These are phyloP conservation scores for Moesziomyces globuligerus DNA, from an alignment of 1,284 basidiomycete species.

Conservation along the genomic window DNA sequence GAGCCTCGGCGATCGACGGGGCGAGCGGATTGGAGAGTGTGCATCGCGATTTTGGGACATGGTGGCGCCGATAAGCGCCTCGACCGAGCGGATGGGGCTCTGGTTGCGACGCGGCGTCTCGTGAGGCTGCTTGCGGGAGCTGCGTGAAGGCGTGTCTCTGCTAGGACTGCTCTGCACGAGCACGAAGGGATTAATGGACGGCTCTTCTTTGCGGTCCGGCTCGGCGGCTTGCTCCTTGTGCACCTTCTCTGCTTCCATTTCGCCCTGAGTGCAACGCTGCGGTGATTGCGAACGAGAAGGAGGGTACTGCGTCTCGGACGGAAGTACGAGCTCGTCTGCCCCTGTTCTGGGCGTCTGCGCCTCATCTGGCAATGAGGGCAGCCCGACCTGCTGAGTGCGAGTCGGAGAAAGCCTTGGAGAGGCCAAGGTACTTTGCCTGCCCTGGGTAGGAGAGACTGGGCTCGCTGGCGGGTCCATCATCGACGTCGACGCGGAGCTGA, in stretches of 20 bases:
- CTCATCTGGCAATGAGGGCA: background rate
- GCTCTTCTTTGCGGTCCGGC: background rate
- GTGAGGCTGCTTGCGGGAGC: slow-evolving; percentile 16
- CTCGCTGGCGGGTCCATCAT: background rate
- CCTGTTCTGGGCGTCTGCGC: background rate
- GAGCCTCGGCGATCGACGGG: slow-evolving; percentile 28
- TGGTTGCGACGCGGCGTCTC: slow-evolving; percentile 14
- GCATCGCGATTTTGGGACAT: slow-evolving; percentile 26
- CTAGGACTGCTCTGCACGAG: slow-evolving; percentile 6
- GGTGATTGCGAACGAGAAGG: background rate
- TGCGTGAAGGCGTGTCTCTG: slow-evolving; percentile 1
- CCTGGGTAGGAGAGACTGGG: slow-evolving; percentile 15
- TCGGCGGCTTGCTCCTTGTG: background rate
- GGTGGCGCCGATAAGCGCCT: slow-evolving; percentile 35
- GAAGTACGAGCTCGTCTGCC: background rate
- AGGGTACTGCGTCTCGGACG: background rate
- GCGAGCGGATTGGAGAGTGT: slow-evolving; percentile 28
- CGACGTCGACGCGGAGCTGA: slow-evolving; percentile 4
- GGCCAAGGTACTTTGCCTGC: slow-evolving; percentile 2
- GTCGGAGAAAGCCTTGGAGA: background rate
- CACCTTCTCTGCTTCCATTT: background rate
- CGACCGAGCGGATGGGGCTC: slow-evolving; percentile 35
- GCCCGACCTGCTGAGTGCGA: background rate
- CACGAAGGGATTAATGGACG: slow-evolving; percentile 7
- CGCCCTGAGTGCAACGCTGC: background rate